A percentile compares a stretch with the other conserved stretches of the same genome.
phyloP scores from a whole-genome alignment of 2,329 filamentous ascomycete species.

The Fonsecaea pedrosoi region DNA sequence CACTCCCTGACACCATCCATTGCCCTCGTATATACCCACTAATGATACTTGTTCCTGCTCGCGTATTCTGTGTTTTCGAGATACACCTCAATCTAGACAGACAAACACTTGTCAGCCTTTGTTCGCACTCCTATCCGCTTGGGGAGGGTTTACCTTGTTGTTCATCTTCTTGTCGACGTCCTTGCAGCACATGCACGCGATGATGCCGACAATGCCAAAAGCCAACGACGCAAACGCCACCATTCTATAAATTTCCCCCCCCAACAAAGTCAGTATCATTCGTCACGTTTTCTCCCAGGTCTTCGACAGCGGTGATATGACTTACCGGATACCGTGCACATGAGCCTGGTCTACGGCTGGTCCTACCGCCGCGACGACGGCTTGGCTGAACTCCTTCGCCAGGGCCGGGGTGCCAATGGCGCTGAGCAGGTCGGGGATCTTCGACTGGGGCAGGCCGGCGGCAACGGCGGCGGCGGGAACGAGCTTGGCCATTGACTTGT shows the following conservation, averaged over 20 bases:
- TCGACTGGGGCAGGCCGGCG: constrained; percentile 44
- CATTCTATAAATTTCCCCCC: constrained; percentile 1
- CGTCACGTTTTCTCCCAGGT: not conserved
- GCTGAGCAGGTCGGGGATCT: not conserved
- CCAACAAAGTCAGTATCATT: not conserved
- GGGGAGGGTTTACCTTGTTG: constrained; percentile 37
- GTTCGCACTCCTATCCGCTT: not conserved
- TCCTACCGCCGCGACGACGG: constrained; percentile 4
- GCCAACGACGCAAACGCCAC: constrained; percentile 42
- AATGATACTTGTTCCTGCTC: constrained; percentile 23
- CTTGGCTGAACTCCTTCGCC: not conserved
- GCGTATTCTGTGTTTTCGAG: constrained; percentile 25
- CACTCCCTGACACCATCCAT: too few species aligned
- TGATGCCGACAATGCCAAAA: constrained; percentile 44
- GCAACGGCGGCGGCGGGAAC: constrained; percentile 47
- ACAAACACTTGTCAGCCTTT: not conserved
- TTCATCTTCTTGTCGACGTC: constrained; percentile 47
- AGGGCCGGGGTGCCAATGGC: constrained; percentile 15
- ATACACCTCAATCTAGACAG: constrained; percentile 38
- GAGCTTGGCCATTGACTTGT: constrained; percentile 43
- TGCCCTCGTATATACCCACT: not conserved
- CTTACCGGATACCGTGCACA: constrained; percentile 14
- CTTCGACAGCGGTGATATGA: not conserved
- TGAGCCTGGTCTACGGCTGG: not conserved
- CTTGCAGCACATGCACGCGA: constrained; percentile 43